These are phyloP conservation scores for Stemphylium lycopersici DNA, from an alignment of 2,329 filamentous ascomycete genomes.

Conservation along the genomic window DNA sequence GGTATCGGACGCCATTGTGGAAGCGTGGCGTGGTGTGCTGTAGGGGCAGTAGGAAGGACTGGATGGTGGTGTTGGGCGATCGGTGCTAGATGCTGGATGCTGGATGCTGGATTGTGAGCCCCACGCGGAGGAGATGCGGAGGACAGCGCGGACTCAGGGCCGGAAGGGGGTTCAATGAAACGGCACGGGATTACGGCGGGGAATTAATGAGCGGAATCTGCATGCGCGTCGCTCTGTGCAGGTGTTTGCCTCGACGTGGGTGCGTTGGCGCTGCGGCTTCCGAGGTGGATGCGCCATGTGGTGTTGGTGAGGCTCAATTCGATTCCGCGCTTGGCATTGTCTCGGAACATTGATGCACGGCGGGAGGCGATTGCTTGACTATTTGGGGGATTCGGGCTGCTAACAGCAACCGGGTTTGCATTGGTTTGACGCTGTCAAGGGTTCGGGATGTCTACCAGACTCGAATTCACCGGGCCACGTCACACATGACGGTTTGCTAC, in stretches of 20 bases:
- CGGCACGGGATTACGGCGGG: neutral
- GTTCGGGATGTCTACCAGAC: neutral
- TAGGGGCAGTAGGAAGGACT: neutral
- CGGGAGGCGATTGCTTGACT: neutral
- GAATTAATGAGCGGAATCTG: too few species aligned
- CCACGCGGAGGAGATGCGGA: constrained; percentile 21
- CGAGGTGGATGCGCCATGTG: constrained; percentile 18
- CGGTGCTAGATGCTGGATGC: constrained; percentile 1
- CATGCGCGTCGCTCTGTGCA: neutral
- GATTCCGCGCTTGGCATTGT: constrained; percentile 18
- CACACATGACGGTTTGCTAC: neutral
- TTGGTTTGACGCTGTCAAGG: too few species aligned
- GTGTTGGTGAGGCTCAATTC: constrained; percentile 27
- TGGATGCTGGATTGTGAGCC: constrained; percentile 4
- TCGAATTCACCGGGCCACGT: neutral
- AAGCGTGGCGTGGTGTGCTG: neutral
- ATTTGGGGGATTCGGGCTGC: too few species aligned
- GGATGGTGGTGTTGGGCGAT: neutral
- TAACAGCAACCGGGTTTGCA: too few species aligned
- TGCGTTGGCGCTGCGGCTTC: constrained; percentile 6
- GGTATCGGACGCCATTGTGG: constrained; percentile 25
- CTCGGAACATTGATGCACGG: constrained; percentile 14
- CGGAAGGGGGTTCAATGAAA: neutral
- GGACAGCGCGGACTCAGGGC: neutral
- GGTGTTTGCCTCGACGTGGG: neutral